Conservation (phyloP, 805 yeast species). For the Hermanozyma aechmeae region DNA sequence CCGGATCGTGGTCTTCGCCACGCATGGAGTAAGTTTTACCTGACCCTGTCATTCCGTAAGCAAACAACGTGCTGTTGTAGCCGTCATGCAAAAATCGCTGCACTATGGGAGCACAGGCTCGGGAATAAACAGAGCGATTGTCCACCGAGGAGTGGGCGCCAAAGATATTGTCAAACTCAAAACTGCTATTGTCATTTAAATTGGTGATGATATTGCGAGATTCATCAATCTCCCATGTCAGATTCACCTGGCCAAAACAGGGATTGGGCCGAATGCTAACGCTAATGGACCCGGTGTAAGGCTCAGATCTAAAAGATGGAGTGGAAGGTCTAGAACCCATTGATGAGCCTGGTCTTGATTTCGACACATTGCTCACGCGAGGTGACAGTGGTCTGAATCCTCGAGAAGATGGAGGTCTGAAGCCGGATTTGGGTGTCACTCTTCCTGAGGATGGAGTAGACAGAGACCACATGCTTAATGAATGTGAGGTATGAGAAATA, state of each 20-base stretch:
- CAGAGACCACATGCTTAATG: background rate
- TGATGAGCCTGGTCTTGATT: constrained; percentile 28
- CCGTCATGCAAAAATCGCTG: constrained; percentile 53
- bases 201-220: constrained; percentile 31
- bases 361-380: constrained; percentile 6
- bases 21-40: constrained; percentile 88
- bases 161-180: constrained; percentile 74
- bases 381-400: constrained; percentile 23
- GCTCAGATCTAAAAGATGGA: constrained; percentile 25
- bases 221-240: constrained; percentile 37
- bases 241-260: constrained; percentile 23
- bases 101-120: constrained; percentile 45
- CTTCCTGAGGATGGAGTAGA: too few relatives aligned
- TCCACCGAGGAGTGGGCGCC: constrained; percentile 33
- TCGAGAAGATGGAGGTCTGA: constrained; percentile 23
- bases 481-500: background rate
- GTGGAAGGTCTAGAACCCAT: constrained; percentile 30
- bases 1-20: constrained; percentile 54
- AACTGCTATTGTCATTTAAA: constrained; percentile 48
- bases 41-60: constrained; percentile 92
- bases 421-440: constrained; percentile 9
- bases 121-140: constrained; percentile 54
- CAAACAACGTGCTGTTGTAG: constrained; percentile 81
- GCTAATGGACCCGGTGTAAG: constrained; percentile 61
- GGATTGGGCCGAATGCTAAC: constrained; percentile 80